Base-by-base conservation (phyloP, 768 basidiomycete species). In the Lactifluus pinguis region DNA sequence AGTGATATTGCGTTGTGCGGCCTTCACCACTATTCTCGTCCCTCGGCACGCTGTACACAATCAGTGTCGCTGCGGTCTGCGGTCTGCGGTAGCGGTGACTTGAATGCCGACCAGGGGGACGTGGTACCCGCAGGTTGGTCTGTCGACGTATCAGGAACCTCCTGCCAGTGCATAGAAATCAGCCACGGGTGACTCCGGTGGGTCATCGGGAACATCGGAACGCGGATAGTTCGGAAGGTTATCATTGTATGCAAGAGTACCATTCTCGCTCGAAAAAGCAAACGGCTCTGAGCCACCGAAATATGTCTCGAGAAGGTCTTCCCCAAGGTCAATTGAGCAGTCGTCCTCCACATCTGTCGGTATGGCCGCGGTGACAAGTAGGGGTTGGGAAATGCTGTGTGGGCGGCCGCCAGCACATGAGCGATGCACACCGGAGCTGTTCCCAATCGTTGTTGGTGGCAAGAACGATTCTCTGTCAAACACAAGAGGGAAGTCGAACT, bases 1-100 rank as follows among this genome's bases (percentile, higher is more conserved):
- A 17, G 77, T 48, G 60, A 76, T 74, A 44, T 75, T 72, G 62
- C 76, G 76, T 13, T 80, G 71, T 8, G 79, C 71, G 4, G 82
- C 88, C 72, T 90, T 90, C 74, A 89, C 78, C 2, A 78, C 74
- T 50, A 87, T 65, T 65, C 56, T 61, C 66, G 57, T 30, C 55
- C 49, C 49, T 10, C 7, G 60, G 61, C 29, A 53, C 42, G 34
- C 60, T 45, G 21, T 59, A 45, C 13, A 60, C 47, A 6, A 30
- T 52, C 21, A 56, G 39, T 45, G n/a, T 25, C 42, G 19, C 19
- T 19, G 19, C 32, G 6, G 32, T 65, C n/a, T n/a, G n/a, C n/a
- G n/a, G 30, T 65, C 55, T 72, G 69, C 3, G 56, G 54, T 14
- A 54, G 34, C 10, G 61, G 42, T 9, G 49, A 19, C 17, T 32